phyloP scores from a whole-genome alignment of 257 asterid genomes.

The Solanum tacnaense region DNA sequence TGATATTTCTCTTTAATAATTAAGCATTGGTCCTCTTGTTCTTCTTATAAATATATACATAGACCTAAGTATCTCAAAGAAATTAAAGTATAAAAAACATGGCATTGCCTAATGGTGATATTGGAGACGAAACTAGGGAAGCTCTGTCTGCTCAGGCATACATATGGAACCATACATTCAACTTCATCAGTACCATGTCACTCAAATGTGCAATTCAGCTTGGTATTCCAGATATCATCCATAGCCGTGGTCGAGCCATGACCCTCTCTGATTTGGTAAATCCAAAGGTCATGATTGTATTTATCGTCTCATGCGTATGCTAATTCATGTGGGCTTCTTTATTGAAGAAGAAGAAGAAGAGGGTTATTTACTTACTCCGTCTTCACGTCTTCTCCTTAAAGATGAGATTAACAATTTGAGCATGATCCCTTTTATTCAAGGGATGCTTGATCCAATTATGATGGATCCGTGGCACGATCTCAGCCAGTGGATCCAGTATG shows the following conservation, averaged over 20 bases:
- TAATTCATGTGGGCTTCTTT: slow-evolving; percentile 5
- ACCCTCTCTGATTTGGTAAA: not conserved
- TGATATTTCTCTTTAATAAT: too few species aligned
- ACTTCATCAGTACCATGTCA: not conserved
- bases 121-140: not conserved
- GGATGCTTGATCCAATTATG: not conserved
- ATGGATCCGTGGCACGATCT: not conserved
- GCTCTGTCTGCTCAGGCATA: not conserved
- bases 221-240: slow-evolving; percentile 11
- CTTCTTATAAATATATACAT: not conserved
- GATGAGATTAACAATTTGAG: not conserved
- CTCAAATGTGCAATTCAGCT: slow-evolving; percentile 14
- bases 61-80: not conserved
- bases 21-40: not conserved
- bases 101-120: not conserved
- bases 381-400: not conserved
- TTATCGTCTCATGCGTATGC: slow-evolving; percentile 3
- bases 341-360: not conserved
- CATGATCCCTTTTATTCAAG: not conserved
- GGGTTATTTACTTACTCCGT: not conserved
- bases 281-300: not conserved
- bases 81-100: not conserved
- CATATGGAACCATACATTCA: not conserved
- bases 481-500: not conserved
- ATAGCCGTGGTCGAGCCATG: slow-evolving; percentile 4